Percentiles rank a stretch among this genome's conserved stretches.
Evolutionary conservation across 2,329 filamentous ascomycete genomes (phyloP).

Genomic region (Clonostachys chloroleuca): DNA sequence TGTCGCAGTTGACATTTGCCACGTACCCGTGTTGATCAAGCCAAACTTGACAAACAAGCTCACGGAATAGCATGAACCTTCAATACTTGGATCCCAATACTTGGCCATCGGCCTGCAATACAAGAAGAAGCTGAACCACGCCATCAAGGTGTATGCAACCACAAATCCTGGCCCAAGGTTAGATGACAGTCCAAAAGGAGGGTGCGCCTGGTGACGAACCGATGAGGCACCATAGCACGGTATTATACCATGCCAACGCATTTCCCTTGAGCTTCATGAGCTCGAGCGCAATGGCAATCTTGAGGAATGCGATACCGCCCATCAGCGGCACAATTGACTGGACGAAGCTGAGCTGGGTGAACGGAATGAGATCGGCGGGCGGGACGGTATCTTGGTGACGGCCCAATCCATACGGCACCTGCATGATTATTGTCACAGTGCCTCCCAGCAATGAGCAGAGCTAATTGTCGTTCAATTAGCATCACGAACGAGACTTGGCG

Average conservation of each 20-base stretch:
- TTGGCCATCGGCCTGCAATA: constrained; percentile 1
- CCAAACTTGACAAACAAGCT: constrained; percentile 2
- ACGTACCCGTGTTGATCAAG: background rate
- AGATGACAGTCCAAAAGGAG: too few species aligned
- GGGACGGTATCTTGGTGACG: constrained; percentile 31
- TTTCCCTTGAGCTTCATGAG: constrained; percentile 10
- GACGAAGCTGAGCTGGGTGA: constrained; percentile 34
- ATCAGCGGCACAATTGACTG: constrained; percentile 38
- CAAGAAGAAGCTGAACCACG: constrained; percentile 1
- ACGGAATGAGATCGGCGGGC: constrained; percentile 19
- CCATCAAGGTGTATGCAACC: background rate
- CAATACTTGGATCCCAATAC: constrained; percentile 2
- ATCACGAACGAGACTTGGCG: too few species aligned
- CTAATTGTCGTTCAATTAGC: constrained; percentile 7
- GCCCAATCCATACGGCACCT: constrained; percentile 39
- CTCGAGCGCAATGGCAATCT: constrained; percentile 13
- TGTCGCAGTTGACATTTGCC: background rate
- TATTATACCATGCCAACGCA: constrained; percentile 14
- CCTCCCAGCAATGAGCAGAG: constrained; percentile 18
- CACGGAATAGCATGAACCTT: constrained; percentile 3
- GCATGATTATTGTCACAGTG: constrained; percentile 27
- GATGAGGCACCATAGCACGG: constrained; percentile 10
- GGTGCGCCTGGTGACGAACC: background rate
- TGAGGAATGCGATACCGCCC: constrained; percentile 8
- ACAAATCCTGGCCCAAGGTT: background rate